Percentiles rank a stretch among this genome's conserved stretches.
These are phyloP conservation scores for Amanita rubescens DNA, from an alignment of 768 basidiomycete genomes.

Conservation along the genomic window DNA sequence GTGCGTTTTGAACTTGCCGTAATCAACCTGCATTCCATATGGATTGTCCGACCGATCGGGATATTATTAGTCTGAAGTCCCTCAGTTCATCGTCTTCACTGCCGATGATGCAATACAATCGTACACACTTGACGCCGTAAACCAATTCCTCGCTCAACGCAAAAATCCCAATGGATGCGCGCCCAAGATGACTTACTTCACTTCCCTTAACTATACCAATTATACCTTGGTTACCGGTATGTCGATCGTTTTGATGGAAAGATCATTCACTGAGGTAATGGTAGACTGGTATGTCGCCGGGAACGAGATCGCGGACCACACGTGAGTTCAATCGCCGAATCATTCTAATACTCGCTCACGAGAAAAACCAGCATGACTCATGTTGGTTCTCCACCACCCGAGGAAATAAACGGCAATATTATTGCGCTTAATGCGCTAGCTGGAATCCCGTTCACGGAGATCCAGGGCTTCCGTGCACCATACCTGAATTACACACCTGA, in stretches of 20 bases:
- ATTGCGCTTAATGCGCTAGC: conserved; percentile 72
- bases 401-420: conserved; percentile 73
- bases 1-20: too few species aligned
- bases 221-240: conserved; percentile 60
- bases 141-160: conserved; percentile 68
- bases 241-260: conserved; percentile 5
- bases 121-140: conserved; percentile 67
- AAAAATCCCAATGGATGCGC: conserved; percentile 71
- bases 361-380: conserved; percentile 62
- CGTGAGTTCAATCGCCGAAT: conserved; percentile 32
- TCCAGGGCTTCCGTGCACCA: conserved; percentile 73
- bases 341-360: not conserved
- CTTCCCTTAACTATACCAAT: conserved; percentile 66
- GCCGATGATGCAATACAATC: conserved; percentile 74
- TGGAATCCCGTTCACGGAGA: conserved; percentile 59
- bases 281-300: conserved; percentile 74
- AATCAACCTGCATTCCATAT: too few species aligned
- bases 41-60: too few species aligned
- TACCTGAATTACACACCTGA: conserved; percentile 59
- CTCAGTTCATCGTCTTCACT: conserved; percentile 66
- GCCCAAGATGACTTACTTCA: conserved; percentile 74
- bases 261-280: conserved; percentile 3
- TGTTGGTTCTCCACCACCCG: conserved; percentile 50
- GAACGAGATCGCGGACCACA: conserved; percentile 78
- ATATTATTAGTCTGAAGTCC: conserved; percentile 44